Percentiles rank a stretch among this genome's conserved stretches.
Conservation (phyloP, 1,284 basidiomycete genomes). For the Meira nashicola region DNA sequence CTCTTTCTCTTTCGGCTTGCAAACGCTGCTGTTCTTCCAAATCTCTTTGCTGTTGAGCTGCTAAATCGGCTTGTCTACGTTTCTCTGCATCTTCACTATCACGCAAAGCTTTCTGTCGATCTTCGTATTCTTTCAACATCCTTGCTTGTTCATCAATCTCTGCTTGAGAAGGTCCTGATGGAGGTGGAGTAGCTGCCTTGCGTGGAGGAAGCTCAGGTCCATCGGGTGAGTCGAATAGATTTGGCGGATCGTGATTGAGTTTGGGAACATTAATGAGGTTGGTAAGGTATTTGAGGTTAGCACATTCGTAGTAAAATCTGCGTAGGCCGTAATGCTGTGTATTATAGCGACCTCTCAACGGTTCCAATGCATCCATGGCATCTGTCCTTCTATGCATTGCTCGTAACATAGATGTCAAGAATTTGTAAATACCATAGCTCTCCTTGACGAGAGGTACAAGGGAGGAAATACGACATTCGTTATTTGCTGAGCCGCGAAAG, state of each 20-base stretch:
- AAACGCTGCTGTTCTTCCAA: conserved; percentile 84
- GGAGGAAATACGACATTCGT: conserved; percentile 52
- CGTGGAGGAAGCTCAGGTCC: conserved; percentile 40
- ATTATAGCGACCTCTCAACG: conserved; percentile 48
- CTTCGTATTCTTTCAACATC: conserved; percentile 93
- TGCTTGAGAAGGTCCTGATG: conserved; percentile 50
- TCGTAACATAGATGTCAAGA: conserved; percentile 52
- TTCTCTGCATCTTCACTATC: conserved; percentile 79
- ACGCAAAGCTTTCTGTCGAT: conserved; percentile 78
- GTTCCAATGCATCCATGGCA: conserved; percentile 50
- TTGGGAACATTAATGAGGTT: conserved; percentile 52
- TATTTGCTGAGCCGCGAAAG: conserved; percentile 45
- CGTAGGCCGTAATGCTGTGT: conserved; percentile 49
- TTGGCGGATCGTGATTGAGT: conserved; percentile 51
- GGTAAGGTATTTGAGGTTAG: conserved; percentile 51
- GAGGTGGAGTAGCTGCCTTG: conserved; percentile 26
- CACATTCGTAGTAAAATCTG: conserved; percentile 52
- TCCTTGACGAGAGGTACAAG: conserved; percentile 52
- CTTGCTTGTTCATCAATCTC: conserved; percentile 88
- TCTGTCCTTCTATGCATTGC: conserved; percentile 53
- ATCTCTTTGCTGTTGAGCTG: conserved; percentile 77
- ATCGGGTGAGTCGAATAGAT: conserved; percentile 49
- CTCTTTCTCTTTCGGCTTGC: conserved; percentile 80
- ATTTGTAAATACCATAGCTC: conserved; percentile 53
- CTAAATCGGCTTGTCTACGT: conserved; percentile 68